Conservation (phyloP, 1,139 yeast species). For the Candida tropicalis region DNA sequence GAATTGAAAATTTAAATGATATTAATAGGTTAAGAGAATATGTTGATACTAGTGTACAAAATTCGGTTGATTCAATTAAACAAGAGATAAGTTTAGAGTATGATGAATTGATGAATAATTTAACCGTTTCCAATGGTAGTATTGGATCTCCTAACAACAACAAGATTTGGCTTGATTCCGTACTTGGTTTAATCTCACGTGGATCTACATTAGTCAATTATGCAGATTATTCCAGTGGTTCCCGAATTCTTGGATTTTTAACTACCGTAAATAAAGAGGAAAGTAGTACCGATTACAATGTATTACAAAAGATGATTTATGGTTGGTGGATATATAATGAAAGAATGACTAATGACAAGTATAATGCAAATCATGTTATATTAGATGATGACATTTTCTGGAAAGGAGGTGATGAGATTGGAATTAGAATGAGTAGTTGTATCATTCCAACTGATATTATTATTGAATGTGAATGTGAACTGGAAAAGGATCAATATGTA, state of each 20-base stretch:
- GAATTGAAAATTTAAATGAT: constrained; percentile 8
- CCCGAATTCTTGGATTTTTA: constrained; percentile 45
- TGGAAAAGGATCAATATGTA: constrained; percentile 9
- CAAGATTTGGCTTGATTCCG: constrained; percentile 21
- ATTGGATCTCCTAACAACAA: constrained; percentile 5
- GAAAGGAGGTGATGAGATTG: constrained; percentile 41
- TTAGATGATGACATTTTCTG: constrained; percentile 39
- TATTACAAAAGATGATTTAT: constrained; percentile 30
- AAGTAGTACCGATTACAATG: constrained; percentile 15
- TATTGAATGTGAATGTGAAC: constrained; percentile 21
- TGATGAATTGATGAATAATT: constrained; percentile 31
- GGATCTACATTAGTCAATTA: constrained; percentile 41
- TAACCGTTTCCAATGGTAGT: constrained; percentile 15
- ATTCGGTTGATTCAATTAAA: constrained; percentile 7
- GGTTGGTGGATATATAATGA: constrained; percentile 46
- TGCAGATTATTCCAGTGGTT: constrained; percentile 44
- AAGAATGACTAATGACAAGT: constrained; percentile 24
- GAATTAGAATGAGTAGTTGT: constrained; percentile 36
- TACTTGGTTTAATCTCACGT: constrained; percentile 37
- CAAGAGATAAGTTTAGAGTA: constrained; percentile 18
- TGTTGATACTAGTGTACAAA: constrained; percentile 7
- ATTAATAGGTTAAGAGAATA: constrained; percentile 10
- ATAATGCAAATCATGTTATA: constrained; percentile 43
- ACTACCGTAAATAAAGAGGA: constrained; percentile 24
- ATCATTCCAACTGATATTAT: constrained; percentile 42